A percentile compares a stretch with the other conserved stretches of the same genome.
Conservation (phyloP, 2,329 filamentous ascomycete genomes). For the Ophiostoma sp. region DNA sequence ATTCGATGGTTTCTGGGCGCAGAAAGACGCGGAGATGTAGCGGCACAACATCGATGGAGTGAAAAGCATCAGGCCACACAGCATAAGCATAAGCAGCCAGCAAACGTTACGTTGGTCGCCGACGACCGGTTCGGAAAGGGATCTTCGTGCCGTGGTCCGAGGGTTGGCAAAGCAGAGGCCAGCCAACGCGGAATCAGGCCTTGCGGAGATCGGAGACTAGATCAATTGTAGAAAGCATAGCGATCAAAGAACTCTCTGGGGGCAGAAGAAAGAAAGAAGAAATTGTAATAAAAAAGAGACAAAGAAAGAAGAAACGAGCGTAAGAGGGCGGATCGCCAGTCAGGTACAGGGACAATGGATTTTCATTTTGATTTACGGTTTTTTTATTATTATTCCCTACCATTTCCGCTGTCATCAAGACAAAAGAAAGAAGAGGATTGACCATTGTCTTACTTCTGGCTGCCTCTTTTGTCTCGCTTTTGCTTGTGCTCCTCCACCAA, state of each 20-base stretch:
- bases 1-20: background rate
- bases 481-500: background rate
- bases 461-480: background rate
- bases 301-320: background rate
- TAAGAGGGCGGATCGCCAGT: background rate
- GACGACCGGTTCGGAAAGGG: background rate
- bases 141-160: background rate
- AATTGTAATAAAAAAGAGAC: background rate
- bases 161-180: background rate
- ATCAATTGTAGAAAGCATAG: background rate
- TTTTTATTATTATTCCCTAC: background rate
- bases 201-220: background rate
- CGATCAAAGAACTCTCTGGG: background rate
- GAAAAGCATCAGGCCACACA: background rate
- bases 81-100: background rate
- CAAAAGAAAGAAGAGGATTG: background rate
- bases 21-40: background rate
- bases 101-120: background rate
- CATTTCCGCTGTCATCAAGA: background rate
- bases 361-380: background rate
- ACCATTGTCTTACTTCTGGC: background rate
- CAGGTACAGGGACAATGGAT: background rate
- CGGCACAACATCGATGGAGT: background rate
- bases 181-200: too few relatives aligned
- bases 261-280: background rate